Evolutionary conservation across 1,139 yeast species (phyloP).

Genomic region (Zhuliangozyma parablackwelliae): DNA sequence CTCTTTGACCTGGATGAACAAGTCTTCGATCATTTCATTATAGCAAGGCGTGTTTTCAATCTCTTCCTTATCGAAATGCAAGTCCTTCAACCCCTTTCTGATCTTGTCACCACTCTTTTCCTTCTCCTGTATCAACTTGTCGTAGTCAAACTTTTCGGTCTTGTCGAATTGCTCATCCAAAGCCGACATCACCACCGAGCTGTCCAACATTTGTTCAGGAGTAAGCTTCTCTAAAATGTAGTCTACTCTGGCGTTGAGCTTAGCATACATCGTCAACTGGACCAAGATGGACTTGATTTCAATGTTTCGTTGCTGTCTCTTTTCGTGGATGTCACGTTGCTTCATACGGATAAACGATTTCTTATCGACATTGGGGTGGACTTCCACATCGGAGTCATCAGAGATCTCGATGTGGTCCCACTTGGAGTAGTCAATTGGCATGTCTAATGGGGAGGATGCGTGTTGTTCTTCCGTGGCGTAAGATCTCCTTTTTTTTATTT

Average conservation of each 20-base stretch:
- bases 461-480: too few species aligned
- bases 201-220: constrained; percentile 33
- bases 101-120: constrained; percentile 23
- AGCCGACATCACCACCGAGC: constrained; percentile 34
- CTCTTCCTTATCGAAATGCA: constrained; percentile 42
- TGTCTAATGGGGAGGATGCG: constrained; percentile 13
- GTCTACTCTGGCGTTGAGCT: constrained; percentile 70
- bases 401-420: constrained; percentile 96
- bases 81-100: constrained; percentile 43
- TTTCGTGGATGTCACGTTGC: constrained; percentile 94
- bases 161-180: constrained; percentile 52
- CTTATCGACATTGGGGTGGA: constrained; percentile 97
- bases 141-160: constrained; percentile 48
- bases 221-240: constrained; percentile 42
- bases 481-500: background rate
- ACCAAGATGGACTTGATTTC: constrained; percentile 73
- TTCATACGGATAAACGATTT: constrained; percentile 91
- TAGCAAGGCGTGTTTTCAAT: constrained; percentile 73
- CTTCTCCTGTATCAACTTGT: constrained; percentile 29
- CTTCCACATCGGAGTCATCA: constrained; percentile 95
- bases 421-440: constrained; percentile 90
- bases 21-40: constrained; percentile 89
- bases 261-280: constrained; percentile 71
- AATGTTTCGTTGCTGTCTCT: constrained; percentile 71
- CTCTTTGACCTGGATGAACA: constrained; percentile 64